Conservation (phyloP, 306 rosid genomes). For the Vigna angularis region DNA sequence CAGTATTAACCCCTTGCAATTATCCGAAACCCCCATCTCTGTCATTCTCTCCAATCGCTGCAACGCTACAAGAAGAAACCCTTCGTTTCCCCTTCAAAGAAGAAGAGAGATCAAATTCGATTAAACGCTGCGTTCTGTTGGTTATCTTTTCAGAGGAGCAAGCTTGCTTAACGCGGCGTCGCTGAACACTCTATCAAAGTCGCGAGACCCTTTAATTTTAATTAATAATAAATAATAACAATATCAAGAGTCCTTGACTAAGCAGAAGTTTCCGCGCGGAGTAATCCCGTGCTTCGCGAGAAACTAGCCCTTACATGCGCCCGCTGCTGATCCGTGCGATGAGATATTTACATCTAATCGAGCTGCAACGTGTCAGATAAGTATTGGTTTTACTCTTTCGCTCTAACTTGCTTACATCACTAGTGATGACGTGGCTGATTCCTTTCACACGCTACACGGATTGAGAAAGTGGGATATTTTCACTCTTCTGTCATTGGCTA, state of each 20-base stretch:
- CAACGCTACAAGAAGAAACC: not conserved
- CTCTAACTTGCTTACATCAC: not conserved
- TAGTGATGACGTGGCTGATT: not conserved
- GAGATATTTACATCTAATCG: not conserved
- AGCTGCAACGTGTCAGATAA: not conserved
- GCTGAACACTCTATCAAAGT: not conserved
- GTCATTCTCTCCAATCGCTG: conserved; percentile 28
- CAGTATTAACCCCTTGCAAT: conserved; percentile 69
- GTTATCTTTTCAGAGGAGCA: not conserved
- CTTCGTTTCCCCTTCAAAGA: conserved; percentile 26
- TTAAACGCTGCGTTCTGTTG: not conserved
- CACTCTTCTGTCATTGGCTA: not conserved
- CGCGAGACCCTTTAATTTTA: conserved; percentile 1
- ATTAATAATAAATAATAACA: no score
- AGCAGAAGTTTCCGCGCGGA: conserved; percentile 41
- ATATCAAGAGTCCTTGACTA: conserved; percentile 11
- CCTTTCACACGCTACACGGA: not conserved
- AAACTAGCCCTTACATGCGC: not conserved
- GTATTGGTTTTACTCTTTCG: not conserved
- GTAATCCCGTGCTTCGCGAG: conserved; percentile 17
- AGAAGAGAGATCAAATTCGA: not conserved
- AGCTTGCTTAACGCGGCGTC: not conserved
- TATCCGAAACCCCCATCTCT: conserved; percentile 71
- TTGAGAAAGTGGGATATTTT: not conserved
- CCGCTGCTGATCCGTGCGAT: not conserved